These are phyloP conservation scores for Penicillium sclerotiorum DNA, from an alignment of 2,329 filamentous ascomycete species.

Conservation along the genomic window DNA sequence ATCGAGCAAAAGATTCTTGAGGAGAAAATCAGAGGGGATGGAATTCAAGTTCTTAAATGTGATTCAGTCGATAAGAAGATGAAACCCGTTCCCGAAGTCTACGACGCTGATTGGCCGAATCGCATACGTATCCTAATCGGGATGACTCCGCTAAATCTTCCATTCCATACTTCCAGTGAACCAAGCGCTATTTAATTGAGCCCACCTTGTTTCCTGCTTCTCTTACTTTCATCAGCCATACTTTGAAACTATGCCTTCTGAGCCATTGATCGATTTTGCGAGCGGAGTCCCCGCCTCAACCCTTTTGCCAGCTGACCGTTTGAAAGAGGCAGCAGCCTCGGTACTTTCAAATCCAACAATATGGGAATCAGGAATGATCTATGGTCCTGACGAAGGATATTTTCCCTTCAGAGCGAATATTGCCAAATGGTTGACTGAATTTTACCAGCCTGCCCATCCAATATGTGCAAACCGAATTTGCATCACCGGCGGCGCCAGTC, in stretches of 20 bases:
- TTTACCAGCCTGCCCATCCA: conserved; percentile 53
- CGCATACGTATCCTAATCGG: neutral
- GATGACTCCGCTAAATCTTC: neutral
- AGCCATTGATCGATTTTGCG: too few species aligned
- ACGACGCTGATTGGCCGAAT: conserved; percentile 1
- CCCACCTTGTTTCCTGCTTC: too few species aligned
- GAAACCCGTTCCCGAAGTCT: too few species aligned
- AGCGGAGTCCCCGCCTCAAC: too few species aligned
- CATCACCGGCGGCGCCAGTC: conserved; percentile 80
- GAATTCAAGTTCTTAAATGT: too few species aligned
- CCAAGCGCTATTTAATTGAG: neutral
- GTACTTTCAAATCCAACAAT: neutral
- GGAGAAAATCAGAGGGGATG: too few species aligned
- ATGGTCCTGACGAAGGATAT: conserved; percentile 76
- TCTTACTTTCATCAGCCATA: too few species aligned
- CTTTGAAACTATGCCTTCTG: too few species aligned
- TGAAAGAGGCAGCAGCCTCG: neutral
- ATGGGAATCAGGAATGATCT: conserved; percentile 46
- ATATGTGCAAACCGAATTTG: conserved; percentile 63
- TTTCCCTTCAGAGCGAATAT: conserved; percentile 66
- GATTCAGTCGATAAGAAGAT: too few species aligned
- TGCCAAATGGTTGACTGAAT: conserved; percentile 66
- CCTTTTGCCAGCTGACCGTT: neutral
- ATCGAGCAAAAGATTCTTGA: too few species aligned
- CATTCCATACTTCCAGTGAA: neutral